Evolutionary conservation across 106 monocot species (phyloP).

Genomic region (Apostasia ramifera): DNA sequence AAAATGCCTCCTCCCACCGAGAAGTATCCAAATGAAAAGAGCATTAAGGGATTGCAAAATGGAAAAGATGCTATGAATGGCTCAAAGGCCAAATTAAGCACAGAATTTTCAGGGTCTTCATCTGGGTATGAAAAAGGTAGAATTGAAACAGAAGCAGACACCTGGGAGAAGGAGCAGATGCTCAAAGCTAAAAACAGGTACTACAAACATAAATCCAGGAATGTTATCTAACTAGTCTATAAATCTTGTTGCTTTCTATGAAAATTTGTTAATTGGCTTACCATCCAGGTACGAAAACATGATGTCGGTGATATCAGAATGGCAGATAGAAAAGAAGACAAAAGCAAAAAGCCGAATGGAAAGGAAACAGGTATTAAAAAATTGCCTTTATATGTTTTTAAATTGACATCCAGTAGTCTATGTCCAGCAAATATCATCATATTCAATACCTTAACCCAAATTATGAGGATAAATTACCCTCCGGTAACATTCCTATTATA

Average conservation of each 20-base stretch:
- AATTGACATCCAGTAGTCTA: too few relatives aligned
- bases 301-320: conserved; percentile 22
- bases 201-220: neutral
- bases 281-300: conserved; percentile 15
- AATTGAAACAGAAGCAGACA: conserved; percentile 12
- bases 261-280: too few relatives aligned
- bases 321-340: conserved; percentile 22
- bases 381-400: too few relatives aligned
- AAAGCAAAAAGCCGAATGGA: conserved; percentile 14
- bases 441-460: too few relatives aligned
- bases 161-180: conserved; percentile 25
- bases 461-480: too few relatives aligned
- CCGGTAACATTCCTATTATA: too few relatives aligned
- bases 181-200: conserved; percentile 17
- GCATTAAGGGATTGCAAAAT: conserved; percentile 7
- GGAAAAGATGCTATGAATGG: conserved; percentile 7
- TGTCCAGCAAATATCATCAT: too few relatives aligned
- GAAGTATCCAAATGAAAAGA: conserved; percentile 10
- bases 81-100: conserved; percentile 4
- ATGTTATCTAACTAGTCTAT: neutral
- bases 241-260: neutral
- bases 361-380: conserved; percentile 10
- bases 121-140: neutral
- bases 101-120: conserved; percentile 2
- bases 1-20: conserved; percentile 9